Evolutionary conservation across 345 rosid species (phyloP).

Genomic region (Citrus sp.): DNA sequence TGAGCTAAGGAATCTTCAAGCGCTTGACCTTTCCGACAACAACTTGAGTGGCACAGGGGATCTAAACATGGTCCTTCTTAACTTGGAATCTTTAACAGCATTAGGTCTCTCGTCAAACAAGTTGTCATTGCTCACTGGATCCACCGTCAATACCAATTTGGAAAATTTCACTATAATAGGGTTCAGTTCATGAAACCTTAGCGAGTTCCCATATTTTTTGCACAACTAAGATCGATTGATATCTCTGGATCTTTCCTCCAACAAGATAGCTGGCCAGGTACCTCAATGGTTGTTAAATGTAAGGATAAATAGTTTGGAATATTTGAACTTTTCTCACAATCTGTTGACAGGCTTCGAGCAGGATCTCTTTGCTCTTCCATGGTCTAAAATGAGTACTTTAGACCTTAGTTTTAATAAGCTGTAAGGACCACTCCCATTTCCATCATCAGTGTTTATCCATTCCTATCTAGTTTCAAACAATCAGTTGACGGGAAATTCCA

Average conservation of each 20-base stretch:
- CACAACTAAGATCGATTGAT: no score
- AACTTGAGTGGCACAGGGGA: not conserved
- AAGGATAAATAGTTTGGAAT: not conserved
- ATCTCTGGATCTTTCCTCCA: no score
- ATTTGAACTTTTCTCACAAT: not conserved
- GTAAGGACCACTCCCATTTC: not conserved
- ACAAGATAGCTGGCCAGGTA: not conserved
- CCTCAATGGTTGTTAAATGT: not conserved
- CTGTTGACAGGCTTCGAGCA: slow-evolving; percentile 4
- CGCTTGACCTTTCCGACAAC: no score
- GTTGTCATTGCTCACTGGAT: not conserved
- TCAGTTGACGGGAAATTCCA: slow-evolving; percentile 2
- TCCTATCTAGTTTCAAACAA: slow-evolving; percentile 5
- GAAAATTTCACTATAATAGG: not conserved
- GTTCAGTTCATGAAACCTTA: not conserved
- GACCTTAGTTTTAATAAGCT: not conserved
- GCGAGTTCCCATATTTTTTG: no score
- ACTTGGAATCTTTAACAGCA: not conserved
- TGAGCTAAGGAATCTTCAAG: not conserved
- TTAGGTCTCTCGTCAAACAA: not conserved
- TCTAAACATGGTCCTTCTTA: not conserved
- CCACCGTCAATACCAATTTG: not conserved
- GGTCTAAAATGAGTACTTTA: not conserved
- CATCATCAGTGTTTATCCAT: not conserved
- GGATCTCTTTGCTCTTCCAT: not conserved